phyloP scores from a whole-genome alignment of 106 monocot species.

The Xerophyta viscosa region DNA sequence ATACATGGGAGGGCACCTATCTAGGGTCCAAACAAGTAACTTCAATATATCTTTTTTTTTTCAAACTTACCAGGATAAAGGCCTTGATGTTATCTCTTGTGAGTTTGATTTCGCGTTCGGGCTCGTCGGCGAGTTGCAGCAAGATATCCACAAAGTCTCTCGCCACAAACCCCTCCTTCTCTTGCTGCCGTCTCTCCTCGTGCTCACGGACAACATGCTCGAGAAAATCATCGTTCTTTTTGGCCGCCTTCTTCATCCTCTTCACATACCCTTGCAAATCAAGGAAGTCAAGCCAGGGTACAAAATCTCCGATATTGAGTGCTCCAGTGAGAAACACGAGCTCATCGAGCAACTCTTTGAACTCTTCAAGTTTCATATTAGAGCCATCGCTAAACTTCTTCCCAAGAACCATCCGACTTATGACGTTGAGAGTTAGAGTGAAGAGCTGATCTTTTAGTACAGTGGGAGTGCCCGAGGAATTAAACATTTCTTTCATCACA shows the following conservation, averaged over 20 bases:
- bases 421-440: conserved; percentile 39
- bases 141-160: conserved; percentile 68
- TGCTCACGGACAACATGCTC: conserved; percentile 63
- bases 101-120: not conserved
- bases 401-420: conserved; percentile 70
- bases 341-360: conserved; percentile 82
- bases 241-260: conserved; percentile 59
- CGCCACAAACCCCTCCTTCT: conserved; percentile 12
- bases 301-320: conserved; percentile 8
- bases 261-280: conserved; percentile 65
- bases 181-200: not conserved
- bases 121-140: not conserved
- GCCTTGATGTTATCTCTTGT: not conserved
- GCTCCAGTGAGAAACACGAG: conserved; percentile 61
- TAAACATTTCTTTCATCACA: not conserved
- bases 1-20: too few relatives aligned
- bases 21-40: too few relatives aligned
- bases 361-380: conserved; percentile 50
- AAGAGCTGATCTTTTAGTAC: not conserved
- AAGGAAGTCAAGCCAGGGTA: conserved; percentile 7
- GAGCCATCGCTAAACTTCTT: conserved; percentile 36
- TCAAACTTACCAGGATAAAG: not conserved
- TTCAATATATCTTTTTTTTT: too few relatives aligned
- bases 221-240: conserved; percentile 60
- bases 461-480: not conserved